Evolutionary conservation across 2,329 filamentous ascomycete species (phyloP).

Genomic region (Aureobasidium sp.): DNA sequence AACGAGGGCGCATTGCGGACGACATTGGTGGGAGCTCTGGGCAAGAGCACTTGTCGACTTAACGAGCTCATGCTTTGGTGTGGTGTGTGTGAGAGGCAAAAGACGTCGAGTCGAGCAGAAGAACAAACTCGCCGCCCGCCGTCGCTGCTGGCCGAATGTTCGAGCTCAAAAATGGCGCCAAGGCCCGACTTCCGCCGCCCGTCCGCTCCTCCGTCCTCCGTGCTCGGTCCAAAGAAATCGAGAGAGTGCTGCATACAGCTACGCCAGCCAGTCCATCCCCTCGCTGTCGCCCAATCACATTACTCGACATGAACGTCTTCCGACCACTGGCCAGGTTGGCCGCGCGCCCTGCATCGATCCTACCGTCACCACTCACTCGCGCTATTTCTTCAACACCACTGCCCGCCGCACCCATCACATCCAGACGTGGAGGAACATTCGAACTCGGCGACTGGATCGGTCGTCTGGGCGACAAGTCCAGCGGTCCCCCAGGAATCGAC

Average conservation of each 20-base stretch:
- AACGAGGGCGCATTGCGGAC: slow-evolving; percentile 30
- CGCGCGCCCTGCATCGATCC: not conserved
- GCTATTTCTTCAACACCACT: slow-evolving; percentile 1
- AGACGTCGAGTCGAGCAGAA: no score
- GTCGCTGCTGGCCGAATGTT: not conserved
- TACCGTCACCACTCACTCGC: not conserved
- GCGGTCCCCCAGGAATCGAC: not conserved
- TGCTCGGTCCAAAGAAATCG: not conserved
- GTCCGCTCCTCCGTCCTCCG: not conserved
- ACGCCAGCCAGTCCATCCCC: not conserved
- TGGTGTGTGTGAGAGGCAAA: not conserved
- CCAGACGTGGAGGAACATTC: not conserved
- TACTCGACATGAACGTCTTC: slow-evolving; percentile 3
- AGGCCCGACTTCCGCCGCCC: not conserved
- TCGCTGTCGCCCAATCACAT: not conserved
- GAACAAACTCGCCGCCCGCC: not conserved
- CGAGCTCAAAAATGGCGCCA: not conserved
- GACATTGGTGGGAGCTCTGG: slow-evolving; percentile 32
- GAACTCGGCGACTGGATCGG: not conserved
- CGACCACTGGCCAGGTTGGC: slow-evolving; percentile 1
- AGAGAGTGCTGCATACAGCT: not conserved
- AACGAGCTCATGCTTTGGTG: slow-evolving; percentile 37
- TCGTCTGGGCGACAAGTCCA: not conserved
- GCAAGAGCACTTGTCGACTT: slow-evolving; percentile 23
- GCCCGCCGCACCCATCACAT: not conserved